Evolutionary conservation across 306 rosid genomes (phyloP).

Genomic region (Mucuna pruriens): DNA sequence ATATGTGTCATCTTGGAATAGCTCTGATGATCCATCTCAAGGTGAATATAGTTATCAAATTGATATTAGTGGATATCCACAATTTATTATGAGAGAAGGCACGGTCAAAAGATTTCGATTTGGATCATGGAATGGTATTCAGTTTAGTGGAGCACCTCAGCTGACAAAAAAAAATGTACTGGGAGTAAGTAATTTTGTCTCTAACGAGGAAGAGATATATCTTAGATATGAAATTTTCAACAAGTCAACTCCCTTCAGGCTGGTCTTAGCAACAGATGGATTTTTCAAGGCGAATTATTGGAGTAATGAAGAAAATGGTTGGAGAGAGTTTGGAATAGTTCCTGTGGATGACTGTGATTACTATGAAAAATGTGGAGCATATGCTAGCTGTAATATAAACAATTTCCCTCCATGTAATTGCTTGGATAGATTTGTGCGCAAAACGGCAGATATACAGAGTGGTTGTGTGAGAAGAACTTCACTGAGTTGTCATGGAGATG

Average conservation of each 20-base stretch:
- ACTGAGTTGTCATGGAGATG: conserved; percentile 39
- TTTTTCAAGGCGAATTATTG: background rate
- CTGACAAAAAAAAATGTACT: background rate
- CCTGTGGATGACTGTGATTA: conserved; percentile 41
- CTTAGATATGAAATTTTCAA: background rate
- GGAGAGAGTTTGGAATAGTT: conserved; percentile 8
- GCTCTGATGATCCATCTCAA: conserved; percentile 33
- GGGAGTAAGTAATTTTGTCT: background rate
- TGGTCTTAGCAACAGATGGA: conserved; percentile 12
- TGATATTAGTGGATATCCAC: conserved; percentile 16
- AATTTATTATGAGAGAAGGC: conserved; percentile 6
- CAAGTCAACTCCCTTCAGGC: background rate
- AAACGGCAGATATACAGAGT: background rate
- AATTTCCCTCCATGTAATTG: conserved; percentile 34
- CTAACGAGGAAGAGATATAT: conserved; percentile 27
- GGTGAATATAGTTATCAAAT: conserved; percentile 26
- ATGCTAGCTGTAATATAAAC: conserved; percentile 34
- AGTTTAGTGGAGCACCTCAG: conserved; percentile 24
- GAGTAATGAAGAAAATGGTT: background rate
- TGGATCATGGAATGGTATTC: conserved; percentile 38
- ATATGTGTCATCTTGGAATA: conserved; percentile 32
- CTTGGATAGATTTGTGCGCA: conserved; percentile 34
- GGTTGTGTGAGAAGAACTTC: conserved; percentile 40
- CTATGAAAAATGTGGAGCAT: conserved; percentile 40
- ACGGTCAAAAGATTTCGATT: background rate